Evolutionary conservation across 1,284 basidiomycete species (phyloP), one percentile per base, ranked within the genome.

Genomic region (Ustilago cynodontis): DNA sequence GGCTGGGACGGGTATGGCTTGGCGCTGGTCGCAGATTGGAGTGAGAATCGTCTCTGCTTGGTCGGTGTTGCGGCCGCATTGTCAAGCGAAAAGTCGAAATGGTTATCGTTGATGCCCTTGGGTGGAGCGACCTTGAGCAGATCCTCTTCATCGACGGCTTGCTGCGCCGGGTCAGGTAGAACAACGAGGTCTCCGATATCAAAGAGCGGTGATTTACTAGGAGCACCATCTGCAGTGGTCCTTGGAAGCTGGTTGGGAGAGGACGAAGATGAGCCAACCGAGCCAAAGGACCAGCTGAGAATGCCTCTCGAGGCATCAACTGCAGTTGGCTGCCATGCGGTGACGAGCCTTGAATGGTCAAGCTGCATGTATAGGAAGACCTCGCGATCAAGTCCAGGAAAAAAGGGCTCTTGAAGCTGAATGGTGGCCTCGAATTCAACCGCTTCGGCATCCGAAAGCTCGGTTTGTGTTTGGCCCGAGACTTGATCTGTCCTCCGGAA

Each of bases 31-130:
- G 72, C 49, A n/a, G 72, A 75, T 26, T 69, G 67, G n/a, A 75
- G 35, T 26, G 72, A 69, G 67, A 75, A 75, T 37, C 72, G 53
- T n/a, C 72, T 33, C n/a, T 53, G 59, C 57, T 75, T 69, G 22
- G n/a, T 18, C 16, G 59, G 35, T 14, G 66, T 22, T 9, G 52
- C 51, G 13, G 59, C 63, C 10, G 47, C 56, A 11, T 54, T 59
- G 52, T 78, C 76, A 29, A 78, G 55, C 1, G 76, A 78, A 45
- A 70, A 70, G 49, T 78, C 76, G 10, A 75, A 62, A 31, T 66
- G 45, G 26, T 57, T 39, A 43, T 78, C 65, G 11, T 71, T 26
- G 37, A 78, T 52, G 49, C 69, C 76, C 11, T 65, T 70, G 1
- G 71, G 76, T 1, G 72, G 76, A 37, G 66, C 76, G 2, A 64